These are phyloP conservation scores for Aspergillus sp. DNA, from an alignment of 2,329 filamentous ascomycete genomes.

Conservation along the genomic window DNA sequence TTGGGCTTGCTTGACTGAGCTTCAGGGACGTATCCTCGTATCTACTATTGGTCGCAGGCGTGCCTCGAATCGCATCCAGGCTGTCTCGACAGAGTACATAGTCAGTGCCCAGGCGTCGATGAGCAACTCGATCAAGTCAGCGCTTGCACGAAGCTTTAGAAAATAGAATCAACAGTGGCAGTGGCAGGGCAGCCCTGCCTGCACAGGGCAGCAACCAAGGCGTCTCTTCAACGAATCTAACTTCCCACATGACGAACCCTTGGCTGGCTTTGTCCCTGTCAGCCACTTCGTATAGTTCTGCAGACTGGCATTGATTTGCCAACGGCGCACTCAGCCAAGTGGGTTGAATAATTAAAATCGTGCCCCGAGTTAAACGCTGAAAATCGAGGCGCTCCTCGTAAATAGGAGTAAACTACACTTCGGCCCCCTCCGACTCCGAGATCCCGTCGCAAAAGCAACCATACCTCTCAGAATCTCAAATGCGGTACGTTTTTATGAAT, in stretches of 20 bases:
- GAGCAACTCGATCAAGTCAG: no score
- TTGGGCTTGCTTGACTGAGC: not conserved
- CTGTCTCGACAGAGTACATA: not conserved
- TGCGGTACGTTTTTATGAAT: not conserved
- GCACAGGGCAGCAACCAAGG: not conserved
- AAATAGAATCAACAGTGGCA: not conserved
- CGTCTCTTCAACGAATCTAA: not conserved
- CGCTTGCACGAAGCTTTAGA: not conserved
- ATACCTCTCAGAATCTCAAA: not conserved
- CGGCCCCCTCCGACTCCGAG: not conserved
- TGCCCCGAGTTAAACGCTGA: not conserved
- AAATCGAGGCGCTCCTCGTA: not conserved
- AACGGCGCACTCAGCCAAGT: not conserved
- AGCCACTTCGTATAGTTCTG: not conserved
- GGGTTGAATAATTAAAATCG: not conserved
- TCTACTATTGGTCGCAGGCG: not conserved
- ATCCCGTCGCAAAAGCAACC: not conserved
- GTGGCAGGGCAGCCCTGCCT: not conserved
- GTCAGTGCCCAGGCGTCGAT: not conserved
- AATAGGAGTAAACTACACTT: not conserved
- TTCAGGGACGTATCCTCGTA: not conserved
- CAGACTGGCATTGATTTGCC: no score
- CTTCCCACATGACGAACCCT: not conserved
- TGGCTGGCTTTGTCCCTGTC: not conserved
- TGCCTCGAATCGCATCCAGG: not conserved